A percentile compares a stretch with the other conserved stretches of the same genome.
Conservation (phyloP, 495 filamentous ascomycete genomes). For the Delitschia confertaspora region DNA sequence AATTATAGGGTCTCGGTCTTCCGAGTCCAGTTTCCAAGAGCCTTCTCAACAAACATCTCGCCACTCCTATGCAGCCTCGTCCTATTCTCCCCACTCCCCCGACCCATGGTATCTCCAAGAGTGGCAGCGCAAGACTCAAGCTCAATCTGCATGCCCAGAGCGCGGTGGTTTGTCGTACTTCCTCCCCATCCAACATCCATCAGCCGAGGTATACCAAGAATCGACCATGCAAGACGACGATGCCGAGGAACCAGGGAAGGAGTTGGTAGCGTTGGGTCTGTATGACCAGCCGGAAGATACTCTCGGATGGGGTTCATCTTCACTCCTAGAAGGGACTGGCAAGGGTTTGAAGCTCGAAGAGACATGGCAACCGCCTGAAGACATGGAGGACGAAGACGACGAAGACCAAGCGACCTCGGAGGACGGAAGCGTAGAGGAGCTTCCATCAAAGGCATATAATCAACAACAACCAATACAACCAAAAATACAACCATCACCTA, state of each 20-base stretch:
- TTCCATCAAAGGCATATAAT: slow-evolving; percentile 24
- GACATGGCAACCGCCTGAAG: slow-evolving; percentile 64
- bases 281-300: slow-evolving; percentile 59
- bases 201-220: slow-evolving; percentile 4
- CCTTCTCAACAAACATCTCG: slow-evolving; percentile 1
- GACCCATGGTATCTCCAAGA: slow-evolving; percentile 27
- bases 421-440: slow-evolving; percentile 29
- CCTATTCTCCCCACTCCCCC: slow-evolving; percentile 13
- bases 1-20: slow-evolving; percentile 10
- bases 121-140: slow-evolving; percentile 19
- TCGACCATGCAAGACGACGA: slow-evolving; percentile 3
- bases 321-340: slow-evolving; percentile 37
- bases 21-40: slow-evolving; percentile 18
- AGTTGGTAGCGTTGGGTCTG: slow-evolving; percentile 74
- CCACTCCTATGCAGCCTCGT: slow-evolving; percentile 12
- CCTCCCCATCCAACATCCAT: slow-evolving; percentile 25
- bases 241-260: slow-evolving; percentile 37
- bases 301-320: slow-evolving; percentile 31
- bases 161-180: slow-evolving; percentile 19
- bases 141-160: slow-evolving; percentile 4
- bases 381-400: slow-evolving; percentile 49
- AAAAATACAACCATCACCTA: slow-evolving; percentile 30
- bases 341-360: slow-evolving; percentile 79
- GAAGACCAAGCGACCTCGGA: slow-evolving; percentile 37
- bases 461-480: slow-evolving; percentile 19